These are phyloP conservation scores for Trichocomaceae sp. DNA, from an alignment of 2,329 filamentous ascomycete species.

Conservation along the genomic window DNA sequence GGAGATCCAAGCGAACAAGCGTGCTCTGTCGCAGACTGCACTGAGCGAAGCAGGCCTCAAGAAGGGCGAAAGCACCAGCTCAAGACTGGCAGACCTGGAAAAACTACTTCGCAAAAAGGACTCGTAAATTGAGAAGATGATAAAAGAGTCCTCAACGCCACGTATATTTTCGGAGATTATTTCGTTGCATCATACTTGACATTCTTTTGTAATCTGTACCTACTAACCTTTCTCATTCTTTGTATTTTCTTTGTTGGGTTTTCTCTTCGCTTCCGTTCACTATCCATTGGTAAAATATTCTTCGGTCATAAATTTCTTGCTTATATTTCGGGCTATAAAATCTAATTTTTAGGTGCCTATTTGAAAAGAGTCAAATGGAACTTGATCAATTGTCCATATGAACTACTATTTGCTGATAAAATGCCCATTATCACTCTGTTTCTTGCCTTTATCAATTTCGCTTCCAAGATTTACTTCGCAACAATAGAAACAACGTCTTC, in stretches of 20 bases:
- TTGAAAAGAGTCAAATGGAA: not conserved
- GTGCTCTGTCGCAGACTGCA: conserved; percentile 67
- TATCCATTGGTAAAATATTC: too few relatives aligned
- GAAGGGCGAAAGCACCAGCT: conserved; percentile 49
- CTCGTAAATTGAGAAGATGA: not conserved
- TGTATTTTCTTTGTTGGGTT: not conserved
- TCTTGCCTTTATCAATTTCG: too few relatives aligned
- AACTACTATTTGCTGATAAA: not conserved
- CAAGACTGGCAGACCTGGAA: conserved; percentile 47
- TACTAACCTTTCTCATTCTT: not conserved
- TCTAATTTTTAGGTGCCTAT: not conserved
- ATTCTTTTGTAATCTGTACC: not conserved
- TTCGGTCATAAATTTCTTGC: not conserved
- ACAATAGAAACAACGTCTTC: conserved; percentile 65
- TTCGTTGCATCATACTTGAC: not conserved
- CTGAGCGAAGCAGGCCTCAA: conserved; percentile 62
- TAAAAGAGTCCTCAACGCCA: not conserved
- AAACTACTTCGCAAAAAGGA: conserved; percentile 20
- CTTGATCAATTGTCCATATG: not conserved
- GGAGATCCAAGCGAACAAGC: conserved; percentile 70
- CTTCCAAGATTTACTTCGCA: conserved; percentile 43
- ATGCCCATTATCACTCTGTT: too few relatives aligned
- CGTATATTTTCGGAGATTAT: not conserved
- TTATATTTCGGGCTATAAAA: not conserved
- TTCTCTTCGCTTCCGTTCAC: not conserved